phyloP scores from a whole-genome alignment of 78 protist genomes.

The Guillardia theta region DNA sequence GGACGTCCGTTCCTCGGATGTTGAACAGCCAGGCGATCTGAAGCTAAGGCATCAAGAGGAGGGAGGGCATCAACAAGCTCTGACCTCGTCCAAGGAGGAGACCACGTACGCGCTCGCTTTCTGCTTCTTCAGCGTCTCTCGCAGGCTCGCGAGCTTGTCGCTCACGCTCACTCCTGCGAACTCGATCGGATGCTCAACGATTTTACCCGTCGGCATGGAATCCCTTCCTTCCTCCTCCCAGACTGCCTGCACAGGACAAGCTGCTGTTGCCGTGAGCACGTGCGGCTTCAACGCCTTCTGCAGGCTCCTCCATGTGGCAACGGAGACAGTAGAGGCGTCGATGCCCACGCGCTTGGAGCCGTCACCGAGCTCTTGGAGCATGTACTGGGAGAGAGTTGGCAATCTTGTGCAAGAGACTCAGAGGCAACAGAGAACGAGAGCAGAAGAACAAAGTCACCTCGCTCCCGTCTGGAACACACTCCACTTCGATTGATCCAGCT shows the following conservation, averaged over 20 bases:
- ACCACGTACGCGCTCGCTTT: constrained; percentile 55
- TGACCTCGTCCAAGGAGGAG: constrained; percentile 76
- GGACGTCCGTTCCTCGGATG: constrained; percentile 72
- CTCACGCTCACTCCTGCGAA: constrained; percentile 22
- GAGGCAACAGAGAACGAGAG: no score
- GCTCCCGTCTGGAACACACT: not conserved
- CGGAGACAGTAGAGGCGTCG: not conserved
- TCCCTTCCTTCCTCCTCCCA: not conserved
- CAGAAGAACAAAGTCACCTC: no score
- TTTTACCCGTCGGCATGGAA: not conserved
- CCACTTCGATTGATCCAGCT: not conserved
- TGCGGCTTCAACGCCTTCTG: not conserved
- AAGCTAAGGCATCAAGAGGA: not conserved
- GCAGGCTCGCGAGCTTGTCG: not conserved
- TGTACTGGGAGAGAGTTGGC: not conserved
- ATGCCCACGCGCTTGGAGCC: not conserved
- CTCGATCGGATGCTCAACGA: not conserved
- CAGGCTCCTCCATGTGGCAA: not conserved
- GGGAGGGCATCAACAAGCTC: not conserved
- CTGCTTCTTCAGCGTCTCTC: not conserved
- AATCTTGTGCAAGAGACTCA: no score
- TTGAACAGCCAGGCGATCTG: constrained; percentile 60
- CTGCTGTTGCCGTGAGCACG: not conserved
- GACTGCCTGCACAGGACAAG: not conserved
- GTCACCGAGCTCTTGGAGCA: not conserved